These are phyloP conservation scores for Erythrophleum fordii DNA, from an alignment of 306 rosid genomes.

Conservation along the genomic window DNA sequence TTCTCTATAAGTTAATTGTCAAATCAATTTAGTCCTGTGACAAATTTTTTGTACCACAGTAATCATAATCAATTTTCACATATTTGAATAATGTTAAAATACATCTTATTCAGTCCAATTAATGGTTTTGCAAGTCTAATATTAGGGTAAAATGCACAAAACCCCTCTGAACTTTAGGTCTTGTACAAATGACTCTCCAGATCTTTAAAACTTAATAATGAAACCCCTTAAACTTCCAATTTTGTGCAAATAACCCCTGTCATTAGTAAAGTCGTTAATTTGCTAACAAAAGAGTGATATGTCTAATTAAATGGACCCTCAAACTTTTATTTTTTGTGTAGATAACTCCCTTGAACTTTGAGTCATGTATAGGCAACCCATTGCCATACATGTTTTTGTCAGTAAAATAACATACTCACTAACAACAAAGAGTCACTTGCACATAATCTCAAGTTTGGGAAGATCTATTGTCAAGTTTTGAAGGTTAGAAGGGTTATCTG, in stretches of 20 bases:
- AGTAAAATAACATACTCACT: neutral
- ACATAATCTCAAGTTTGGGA: neutral
- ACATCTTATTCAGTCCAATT: neutral
- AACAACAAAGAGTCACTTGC: neutral
- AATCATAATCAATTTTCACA: neutral
- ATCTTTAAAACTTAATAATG: neutral
- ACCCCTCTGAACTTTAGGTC: neutral
- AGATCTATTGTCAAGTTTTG: neutral
- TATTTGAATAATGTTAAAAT: conserved; percentile 3
- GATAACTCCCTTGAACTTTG: neutral
- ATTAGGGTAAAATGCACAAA: neutral
- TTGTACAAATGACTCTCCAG: neutral
- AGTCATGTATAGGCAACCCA: neutral
- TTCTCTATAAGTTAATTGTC: neutral
- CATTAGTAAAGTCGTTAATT: too few relatives aligned
- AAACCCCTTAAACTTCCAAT: neutral
- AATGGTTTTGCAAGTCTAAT: conserved; percentile 3
- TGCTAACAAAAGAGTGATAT: neutral
- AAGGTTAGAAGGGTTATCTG: neutral
- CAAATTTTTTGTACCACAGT: neutral
- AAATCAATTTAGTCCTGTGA: neutral
- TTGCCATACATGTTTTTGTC: neutral
- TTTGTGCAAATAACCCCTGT: too few relatives aligned
- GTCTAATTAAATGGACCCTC: neutral
- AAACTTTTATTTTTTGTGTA: neutral